phyloP scores from a whole-genome alignment of 116 monocot species.

The Posidonia oceanica region DNA sequence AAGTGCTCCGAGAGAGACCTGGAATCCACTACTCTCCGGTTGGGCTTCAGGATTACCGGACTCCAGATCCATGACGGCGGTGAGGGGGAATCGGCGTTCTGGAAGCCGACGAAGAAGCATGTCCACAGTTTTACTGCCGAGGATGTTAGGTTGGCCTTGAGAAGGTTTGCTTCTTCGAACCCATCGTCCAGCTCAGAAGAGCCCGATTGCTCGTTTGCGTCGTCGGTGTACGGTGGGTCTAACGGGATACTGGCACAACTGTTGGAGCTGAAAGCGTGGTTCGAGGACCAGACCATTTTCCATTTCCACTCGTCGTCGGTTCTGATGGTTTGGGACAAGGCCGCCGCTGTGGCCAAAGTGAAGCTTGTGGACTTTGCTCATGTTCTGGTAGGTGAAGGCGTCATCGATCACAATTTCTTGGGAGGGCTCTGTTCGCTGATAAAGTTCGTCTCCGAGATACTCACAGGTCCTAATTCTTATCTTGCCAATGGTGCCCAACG shows the following conservation, averaged over 20 bases:
- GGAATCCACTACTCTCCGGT: slow-evolving; percentile 27
- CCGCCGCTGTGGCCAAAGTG: slow-evolving; percentile 17
- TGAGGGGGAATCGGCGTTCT: slow-evolving; percentile 9
- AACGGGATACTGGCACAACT: slow-evolving; percentile 51
- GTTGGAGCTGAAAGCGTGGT: slow-evolving; percentile 70
- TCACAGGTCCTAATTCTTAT: slow-evolving; percentile 9
- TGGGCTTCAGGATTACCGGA: slow-evolving; percentile 77
- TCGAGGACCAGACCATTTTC: slow-evolving; percentile 70
- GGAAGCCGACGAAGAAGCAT: slow-evolving; percentile 30
- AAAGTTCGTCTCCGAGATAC: slow-evolving; percentile 48
- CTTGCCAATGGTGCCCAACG: neutral
- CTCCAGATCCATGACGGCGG: slow-evolving; percentile 26
- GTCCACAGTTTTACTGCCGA: slow-evolving; percentile 15
- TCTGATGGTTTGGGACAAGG: slow-evolving; percentile 34
- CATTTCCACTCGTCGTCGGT: slow-evolving; percentile 79
- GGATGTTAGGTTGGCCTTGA: slow-evolving; percentile 35
- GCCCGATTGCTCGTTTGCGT: slow-evolving; percentile 32
- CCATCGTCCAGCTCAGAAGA: slow-evolving; percentile 6
- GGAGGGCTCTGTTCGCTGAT: slow-evolving; percentile 88
- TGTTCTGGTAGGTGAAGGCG: slow-evolving; percentile 53
- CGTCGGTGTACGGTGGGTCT: slow-evolving; percentile 36
- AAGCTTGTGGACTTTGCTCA: slow-evolving; percentile 87
- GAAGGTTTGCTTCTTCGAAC: slow-evolving; percentile 50
- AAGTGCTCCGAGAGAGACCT: slow-evolving; percentile 60
- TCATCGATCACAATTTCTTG: slow-evolving; percentile 85